Percentiles rank a stretch among this genome's conserved stretches.
Evolutionary conservation across 495 filamentous ascomycete genomes (phyloP).

Genomic region (Penicillium chermesinum): DNA sequence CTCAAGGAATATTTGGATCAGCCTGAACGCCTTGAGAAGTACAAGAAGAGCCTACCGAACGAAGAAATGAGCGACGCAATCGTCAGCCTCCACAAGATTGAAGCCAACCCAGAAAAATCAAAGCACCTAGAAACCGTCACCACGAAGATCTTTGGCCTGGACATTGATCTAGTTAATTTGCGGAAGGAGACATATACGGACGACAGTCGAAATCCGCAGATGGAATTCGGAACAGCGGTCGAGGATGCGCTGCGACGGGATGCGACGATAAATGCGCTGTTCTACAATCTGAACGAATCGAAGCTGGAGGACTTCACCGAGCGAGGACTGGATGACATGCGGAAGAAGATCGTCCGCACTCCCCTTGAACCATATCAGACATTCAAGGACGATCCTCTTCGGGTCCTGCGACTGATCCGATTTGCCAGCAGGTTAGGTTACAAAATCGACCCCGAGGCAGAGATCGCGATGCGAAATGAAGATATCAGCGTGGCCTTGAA

Average conservation of each 20-base stretch:
- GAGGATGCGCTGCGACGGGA: slow-evolving; percentile 89
- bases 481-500: slow-evolving; percentile 71
- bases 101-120: slow-evolving; percentile 91
- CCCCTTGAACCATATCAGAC: slow-evolving; percentile 87
- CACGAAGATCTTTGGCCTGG: slow-evolving; percentile 76
- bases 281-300: slow-evolving; percentile 79
- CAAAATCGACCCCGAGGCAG: slow-evolving; percentile 60
- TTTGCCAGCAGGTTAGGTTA: slow-evolving; percentile 86
- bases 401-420: slow-evolving; percentile 81
- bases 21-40: slow-evolving; percentile 51
- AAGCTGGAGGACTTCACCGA: slow-evolving; percentile 80
- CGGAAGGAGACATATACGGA: slow-evolving; percentile 84
- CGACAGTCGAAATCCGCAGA: slow-evolving; percentile 80
- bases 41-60: slow-evolving; percentile 28
- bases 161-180: slow-evolving; percentile 92
- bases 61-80: slow-evolving; percentile 35
- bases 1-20: slow-evolving; percentile 55
- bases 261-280: slow-evolving; percentile 91
- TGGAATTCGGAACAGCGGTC: slow-evolving; percentile 88
- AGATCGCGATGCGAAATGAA: slow-evolving; percentile 67
- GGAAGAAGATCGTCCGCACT: slow-evolving; percentile 67
- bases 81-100: slow-evolving; percentile 64
- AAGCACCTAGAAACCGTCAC: slow-evolving; percentile 96
- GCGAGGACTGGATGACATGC: slow-evolving; percentile 69
- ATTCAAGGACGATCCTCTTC: slow-evolving; percentile 89